A percentile compares a stretch with the other conserved stretches of the same genome.
Evolutionary conservation across 805 yeast genomes (phyloP).

Genomic region (Ogataea haglerorum): DNA sequence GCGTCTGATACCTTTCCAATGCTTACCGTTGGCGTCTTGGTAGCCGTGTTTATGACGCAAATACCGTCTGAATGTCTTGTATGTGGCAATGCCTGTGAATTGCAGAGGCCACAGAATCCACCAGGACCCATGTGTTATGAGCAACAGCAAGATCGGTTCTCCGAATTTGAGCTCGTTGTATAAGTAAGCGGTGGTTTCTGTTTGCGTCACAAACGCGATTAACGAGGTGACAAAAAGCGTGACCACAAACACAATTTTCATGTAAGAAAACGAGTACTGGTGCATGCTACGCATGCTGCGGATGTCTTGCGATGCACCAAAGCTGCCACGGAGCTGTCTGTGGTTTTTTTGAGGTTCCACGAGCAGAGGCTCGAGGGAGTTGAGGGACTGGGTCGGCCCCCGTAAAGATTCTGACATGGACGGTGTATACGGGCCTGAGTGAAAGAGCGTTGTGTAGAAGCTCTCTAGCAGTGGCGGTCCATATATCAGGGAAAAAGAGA

Average conservation of each 20-base stretch:
- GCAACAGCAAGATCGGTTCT: slow-evolving; percentile 67
- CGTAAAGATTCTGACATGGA: slow-evolving; percentile 1
- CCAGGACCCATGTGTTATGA: slow-evolving; percentile 79
- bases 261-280: slow-evolving; percentile 27
- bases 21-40: slow-evolving; percentile 19
- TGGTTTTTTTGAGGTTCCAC: slow-evolving; percentile 4
- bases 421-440: no score
- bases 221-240: slow-evolving; percentile 47
- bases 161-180: slow-evolving; percentile 52
- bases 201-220: slow-evolving; percentile 68
- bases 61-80: slow-evolving; percentile 39
- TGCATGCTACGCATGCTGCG: slow-evolving; percentile 5
- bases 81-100: slow-evolving; percentile 44
- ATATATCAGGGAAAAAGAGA: no score
- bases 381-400: not conserved
- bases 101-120: slow-evolving; percentile 70
- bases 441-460: no score
- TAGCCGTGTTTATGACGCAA: slow-evolving; percentile 17
- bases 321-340: slow-evolving; percentile 6
- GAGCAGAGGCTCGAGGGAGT: slow-evolving; percentile 5
- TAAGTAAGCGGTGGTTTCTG: slow-evolving; percentile 73
- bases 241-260: slow-evolving; percentile 43
- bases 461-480: no score
- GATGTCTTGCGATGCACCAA: not conserved
- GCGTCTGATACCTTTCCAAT: slow-evolving; percentile 32